Conservation (phyloP, 345 rosid species). For the Eutrema heterophyllum region DNA sequence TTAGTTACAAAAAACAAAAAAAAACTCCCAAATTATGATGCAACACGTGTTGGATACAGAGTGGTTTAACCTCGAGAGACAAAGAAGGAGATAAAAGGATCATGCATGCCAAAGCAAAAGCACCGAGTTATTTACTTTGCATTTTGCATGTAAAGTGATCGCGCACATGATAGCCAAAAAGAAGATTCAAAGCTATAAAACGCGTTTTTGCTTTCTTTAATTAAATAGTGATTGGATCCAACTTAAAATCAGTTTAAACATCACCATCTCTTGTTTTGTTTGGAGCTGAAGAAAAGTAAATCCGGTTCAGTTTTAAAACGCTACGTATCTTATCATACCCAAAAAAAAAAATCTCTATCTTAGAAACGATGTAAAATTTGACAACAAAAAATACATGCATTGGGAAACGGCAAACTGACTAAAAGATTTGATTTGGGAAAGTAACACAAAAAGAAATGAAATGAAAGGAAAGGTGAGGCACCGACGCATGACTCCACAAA, state of each 20-base stretch:
- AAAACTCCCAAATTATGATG: not conserved
- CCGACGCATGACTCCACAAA: constrained; percentile 6
- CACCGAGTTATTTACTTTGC: constrained; percentile 1
- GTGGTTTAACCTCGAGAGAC: not conserved
- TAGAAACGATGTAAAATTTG: not conserved
- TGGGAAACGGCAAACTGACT: not conserved
- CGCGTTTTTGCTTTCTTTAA: constrained; percentile 17
- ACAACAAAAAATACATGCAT: not conserved
- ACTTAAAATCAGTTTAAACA: not conserved
- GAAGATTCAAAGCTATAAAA: constrained; percentile 12
- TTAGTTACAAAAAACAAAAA: too few species aligned
- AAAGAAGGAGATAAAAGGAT: not conserved
- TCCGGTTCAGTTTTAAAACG: too few species aligned
- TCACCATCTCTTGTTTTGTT: not conserved
- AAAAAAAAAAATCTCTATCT: not conserved
- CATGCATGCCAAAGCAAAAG: constrained; percentile 21
- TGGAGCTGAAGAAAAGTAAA: not conserved
- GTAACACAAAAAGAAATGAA: constrained; percentile 1
- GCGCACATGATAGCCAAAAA: constrained; percentile 7
- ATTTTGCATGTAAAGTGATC: constrained; percentile 20
- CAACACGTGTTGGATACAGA: not conserved
- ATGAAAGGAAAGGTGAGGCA: not conserved
- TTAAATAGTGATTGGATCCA: not conserved
- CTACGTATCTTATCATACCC: too few species aligned
- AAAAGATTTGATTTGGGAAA: not conserved